Percentiles rank a stretch among this genome's conserved stretches.
Evolutionary conservation across 768 basidiomycete genomes (phyloP).

Genomic region (Rhizopogon vinicolor): DNA sequence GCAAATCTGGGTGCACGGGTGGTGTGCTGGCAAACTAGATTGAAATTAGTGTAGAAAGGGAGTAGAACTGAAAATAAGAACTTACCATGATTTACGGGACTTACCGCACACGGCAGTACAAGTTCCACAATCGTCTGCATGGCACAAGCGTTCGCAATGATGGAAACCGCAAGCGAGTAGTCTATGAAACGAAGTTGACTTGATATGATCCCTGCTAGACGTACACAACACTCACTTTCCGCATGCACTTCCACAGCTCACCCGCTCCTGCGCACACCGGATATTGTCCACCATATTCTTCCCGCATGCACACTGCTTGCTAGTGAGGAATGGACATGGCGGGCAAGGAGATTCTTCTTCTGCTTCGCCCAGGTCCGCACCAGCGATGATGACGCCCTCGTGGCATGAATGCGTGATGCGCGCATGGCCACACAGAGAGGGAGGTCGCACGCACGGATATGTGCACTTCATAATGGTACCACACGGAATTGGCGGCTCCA

Average conservation of each 20-base stretch:
- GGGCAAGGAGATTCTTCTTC: conserved; percentile 52
- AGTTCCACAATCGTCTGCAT: conserved; percentile 73
- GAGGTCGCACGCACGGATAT: conserved; percentile 72
- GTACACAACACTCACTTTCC: conserved; percentile 50
- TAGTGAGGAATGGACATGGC: conserved; percentile 79
- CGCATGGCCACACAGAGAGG: conserved; percentile 80
- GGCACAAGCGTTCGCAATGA: conserved; percentile 79
- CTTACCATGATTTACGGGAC: conserved; percentile 76
- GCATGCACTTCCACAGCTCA: conserved; percentile 82
- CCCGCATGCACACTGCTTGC: conserved; percentile 84
- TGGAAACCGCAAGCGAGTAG: conserved; percentile 86
- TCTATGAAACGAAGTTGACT: conserved; percentile 26
- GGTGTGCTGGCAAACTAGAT: conserved; percentile 57
- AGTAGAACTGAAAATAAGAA: conserved; percentile 2
- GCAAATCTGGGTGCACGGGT: conserved; percentile 75
- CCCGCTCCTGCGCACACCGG: conserved; percentile 72
- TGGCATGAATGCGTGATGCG: conserved; percentile 80
- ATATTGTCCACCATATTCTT: conserved; percentile 79
- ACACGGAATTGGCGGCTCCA: conserved; percentile 88
- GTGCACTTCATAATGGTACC: conserved; percentile 74
- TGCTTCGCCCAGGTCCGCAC: conserved; percentile 7
- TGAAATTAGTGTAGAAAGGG: not conserved
- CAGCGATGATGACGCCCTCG: conserved; percentile 42
- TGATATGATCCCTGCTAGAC: not conserved
- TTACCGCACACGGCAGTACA: conserved; percentile 84